Base-by-base conservation (phyloP, 148 eudicot species). In the Rhododendron williamsianum region DNA sequence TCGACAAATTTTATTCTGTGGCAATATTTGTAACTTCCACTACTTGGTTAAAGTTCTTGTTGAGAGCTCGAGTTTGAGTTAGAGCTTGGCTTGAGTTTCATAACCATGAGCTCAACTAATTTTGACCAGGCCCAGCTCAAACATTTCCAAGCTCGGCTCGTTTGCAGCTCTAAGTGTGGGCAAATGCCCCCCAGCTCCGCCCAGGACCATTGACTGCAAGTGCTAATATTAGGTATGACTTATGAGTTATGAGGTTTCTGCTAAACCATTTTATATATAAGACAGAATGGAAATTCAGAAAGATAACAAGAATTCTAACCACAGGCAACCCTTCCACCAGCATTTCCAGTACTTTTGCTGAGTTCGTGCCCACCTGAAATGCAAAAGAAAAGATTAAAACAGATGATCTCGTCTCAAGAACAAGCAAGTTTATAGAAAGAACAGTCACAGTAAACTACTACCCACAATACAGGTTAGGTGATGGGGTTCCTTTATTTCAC, bases 281-380 rank as follows among this genome's bases (percentile, higher is more conserved):
- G 1, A 41, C 10, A 3, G 12, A 9, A 48, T 9, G 12, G 12
- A 48, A 54, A 69, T 16, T 33, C 67, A 45, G 43, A 33, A 41
- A 11, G 46, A 45, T 33, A 69, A 80, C 36, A 52, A 63, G 38
- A n/a, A 35, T 43, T 23, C 92, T 86, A 87, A 94, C 96, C 96
- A 67, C 94, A 94, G 90, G 96, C 96, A 85, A 91, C 67, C 83
- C 96, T 89, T 86, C 94, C 80, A 21, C 80, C 80, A 21, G 80
- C 80, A 77, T 77, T 77, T 77, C 80, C 51, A 21, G 80, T 77
- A 43, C 80, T 77, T 77, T 41, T 41, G 80, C 80, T 77, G 33
- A 77, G 80, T 76, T 76, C 80, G 43, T 94, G 96, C 73, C 96
- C 96, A 21, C 96, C 96, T 94, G 81, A 69, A 76, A 48, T 25